Percentiles rank a stretch among this genome's conserved stretches.
These are phyloP conservation scores for Quercus ilex DNA, from an alignment of 306 rosid genomes.

Conservation along the genomic window DNA sequence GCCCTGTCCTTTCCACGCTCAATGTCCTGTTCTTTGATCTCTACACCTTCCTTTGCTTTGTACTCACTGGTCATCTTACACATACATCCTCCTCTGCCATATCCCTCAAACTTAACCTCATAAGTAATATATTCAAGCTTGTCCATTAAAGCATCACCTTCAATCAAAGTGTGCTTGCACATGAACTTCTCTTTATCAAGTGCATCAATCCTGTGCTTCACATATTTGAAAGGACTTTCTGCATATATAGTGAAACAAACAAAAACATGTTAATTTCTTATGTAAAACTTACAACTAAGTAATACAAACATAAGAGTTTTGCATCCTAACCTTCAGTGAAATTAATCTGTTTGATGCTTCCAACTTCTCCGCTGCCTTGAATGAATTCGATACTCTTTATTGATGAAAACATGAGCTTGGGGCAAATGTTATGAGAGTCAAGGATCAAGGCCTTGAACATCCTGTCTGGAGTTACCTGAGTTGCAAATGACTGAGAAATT, in stretches of 20 bases:
- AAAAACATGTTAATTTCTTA: background rate
- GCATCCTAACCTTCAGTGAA: constrained; percentile 35
- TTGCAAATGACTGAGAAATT: constrained; percentile 24
- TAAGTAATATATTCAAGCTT: constrained; percentile 37
- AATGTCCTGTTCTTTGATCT: constrained; percentile 36
- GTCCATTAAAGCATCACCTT: constrained; percentile 35
- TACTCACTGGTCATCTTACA: constrained; percentile 36
- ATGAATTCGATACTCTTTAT: constrained; percentile 45
- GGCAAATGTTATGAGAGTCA: constrained; percentile 42
- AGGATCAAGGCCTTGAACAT: constrained; percentile 55
- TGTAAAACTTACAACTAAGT: background rate
- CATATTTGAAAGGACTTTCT: constrained; percentile 33
- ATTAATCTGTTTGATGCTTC: constrained; percentile 46
- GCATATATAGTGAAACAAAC: background rate
- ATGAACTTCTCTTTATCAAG: constrained; percentile 33
- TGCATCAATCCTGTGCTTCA: constrained; percentile 42
- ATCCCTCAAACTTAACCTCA: constrained; percentile 41
- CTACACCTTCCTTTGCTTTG: constrained; percentile 29
- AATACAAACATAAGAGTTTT: background rate
- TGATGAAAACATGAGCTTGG: constrained; percentile 41
- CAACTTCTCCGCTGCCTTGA: constrained; percentile 40
- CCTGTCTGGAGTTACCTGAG: constrained; percentile 45
- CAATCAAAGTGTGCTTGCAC: constrained; percentile 38
- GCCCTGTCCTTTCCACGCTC: constrained; percentile 41
- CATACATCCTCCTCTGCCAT: constrained; percentile 39